phyloP scores from a whole-genome alignment of 1,284 basidiomycete species.

The Boletus sp. region DNA sequence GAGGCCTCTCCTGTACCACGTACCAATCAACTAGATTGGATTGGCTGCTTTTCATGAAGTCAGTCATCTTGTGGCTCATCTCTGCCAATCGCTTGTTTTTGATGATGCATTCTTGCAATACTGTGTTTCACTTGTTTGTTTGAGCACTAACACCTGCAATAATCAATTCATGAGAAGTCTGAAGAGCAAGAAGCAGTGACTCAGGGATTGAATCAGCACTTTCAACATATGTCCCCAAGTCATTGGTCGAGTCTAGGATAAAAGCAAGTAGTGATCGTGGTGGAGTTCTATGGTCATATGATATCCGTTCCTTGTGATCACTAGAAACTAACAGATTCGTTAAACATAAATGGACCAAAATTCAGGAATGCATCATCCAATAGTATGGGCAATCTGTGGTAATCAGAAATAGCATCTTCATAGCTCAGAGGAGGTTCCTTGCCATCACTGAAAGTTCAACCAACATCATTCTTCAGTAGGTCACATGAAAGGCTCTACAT shows the following conservation, averaged over 20 bases:
- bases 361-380: background rate
- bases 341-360: background rate
- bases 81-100: background rate
- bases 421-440: constrained; percentile 22
- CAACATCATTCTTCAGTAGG: background rate
- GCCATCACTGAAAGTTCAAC: background rate
- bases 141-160: background rate
- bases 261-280: background rate
- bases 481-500: background rate
- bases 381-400: background rate
- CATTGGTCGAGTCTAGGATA: background rate
- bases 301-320: too few relatives aligned
- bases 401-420: constrained; percentile 11
- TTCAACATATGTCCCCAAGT: background rate
- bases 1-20: background rate
- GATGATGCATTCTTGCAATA: background rate
- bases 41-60: background rate
- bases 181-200: too few relatives aligned
- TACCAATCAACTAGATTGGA: background rate
- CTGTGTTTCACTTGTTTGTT: background rate
- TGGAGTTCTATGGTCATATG: background rate
- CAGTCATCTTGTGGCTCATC: background rate
- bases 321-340: background rate
- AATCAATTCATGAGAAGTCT: background rate
- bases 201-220: background rate